Evolutionary conservation across 192 early-diverging fungal genomes (phyloP).

Genomic region (Linnemannia zychae): DNA sequence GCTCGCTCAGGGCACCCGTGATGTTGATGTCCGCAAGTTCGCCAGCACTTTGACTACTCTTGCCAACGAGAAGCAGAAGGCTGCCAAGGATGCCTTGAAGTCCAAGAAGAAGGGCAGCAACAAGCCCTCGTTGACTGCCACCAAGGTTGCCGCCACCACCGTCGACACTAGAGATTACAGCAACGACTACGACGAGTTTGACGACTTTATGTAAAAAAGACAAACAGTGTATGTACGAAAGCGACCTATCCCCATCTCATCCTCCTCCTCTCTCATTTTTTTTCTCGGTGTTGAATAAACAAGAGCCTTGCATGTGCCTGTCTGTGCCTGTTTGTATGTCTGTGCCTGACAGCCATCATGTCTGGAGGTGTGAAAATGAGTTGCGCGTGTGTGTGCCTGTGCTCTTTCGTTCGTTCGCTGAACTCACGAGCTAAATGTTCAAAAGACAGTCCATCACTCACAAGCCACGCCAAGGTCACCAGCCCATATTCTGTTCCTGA

Average conservation of each 20-base stretch:
- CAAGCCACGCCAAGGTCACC: conserved; percentile 6
- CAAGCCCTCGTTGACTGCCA: conserved; percentile 55
- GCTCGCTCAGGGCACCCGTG: conserved; percentile 63
- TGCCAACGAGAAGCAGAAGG: conserved; percentile 83
- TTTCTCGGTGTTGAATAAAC: not conserved
- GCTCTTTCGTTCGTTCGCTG: not conserved
- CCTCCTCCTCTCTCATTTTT: not conserved
- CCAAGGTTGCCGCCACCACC: conserved; percentile 60
- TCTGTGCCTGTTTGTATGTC: not conserved
- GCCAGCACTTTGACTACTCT: conserved; percentile 72
- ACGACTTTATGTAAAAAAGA: conserved; percentile 30
- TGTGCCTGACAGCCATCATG: no score
- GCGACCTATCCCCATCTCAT: not conserved
- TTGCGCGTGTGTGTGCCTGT: not conserved
- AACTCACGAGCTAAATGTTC: not conserved
- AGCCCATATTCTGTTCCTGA: not conserved
- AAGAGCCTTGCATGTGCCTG: not conserved
- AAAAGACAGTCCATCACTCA: not conserved
- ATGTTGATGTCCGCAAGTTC: conserved; percentile 71
- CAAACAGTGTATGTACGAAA: not conserved
- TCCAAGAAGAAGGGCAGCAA: conserved; percentile 74
- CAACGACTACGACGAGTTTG: conserved; percentile 49
- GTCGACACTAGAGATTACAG: conserved; percentile 67
- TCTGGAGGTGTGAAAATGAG: no score
- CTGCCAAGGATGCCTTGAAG: conserved; percentile 72